Evolutionary conservation across 1,139 yeast species (phyloP).

Genomic region (Scheffersomyces cryptocercus): DNA sequence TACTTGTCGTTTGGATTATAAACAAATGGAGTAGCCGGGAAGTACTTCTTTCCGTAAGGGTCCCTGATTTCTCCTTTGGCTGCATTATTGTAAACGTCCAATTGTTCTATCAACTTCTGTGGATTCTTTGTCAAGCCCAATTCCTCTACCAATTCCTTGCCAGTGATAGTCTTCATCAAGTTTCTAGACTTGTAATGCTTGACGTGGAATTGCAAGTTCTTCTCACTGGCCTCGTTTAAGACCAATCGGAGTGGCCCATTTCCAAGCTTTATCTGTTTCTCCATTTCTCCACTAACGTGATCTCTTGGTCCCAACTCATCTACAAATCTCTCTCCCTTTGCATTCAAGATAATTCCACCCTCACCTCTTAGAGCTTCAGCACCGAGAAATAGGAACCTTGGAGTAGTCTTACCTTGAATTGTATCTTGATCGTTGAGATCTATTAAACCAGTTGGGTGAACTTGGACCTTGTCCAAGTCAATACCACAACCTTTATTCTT

Average conservation of each 20-base stretch:
- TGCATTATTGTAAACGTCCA: conserved; percentile 46
- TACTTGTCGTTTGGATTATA: conserved; percentile 29
- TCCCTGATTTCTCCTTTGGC: conserved; percentile 47
- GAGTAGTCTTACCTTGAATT: conserved; percentile 37
- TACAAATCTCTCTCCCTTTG: conserved; percentile 65
- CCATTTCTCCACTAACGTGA: conserved; percentile 63
- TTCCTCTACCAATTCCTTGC: conserved; percentile 51
- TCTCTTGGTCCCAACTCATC: conserved; percentile 75
- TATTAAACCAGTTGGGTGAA: conserved; percentile 81
- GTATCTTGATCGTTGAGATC: conserved; percentile 60
- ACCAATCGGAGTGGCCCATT: conserved; percentile 55
- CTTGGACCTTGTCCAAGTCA: conserved; percentile 77
- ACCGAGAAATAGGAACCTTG: conserved; percentile 65
- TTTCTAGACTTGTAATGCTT: conserved; percentile 69
- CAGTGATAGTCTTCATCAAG: conserved; percentile 54
- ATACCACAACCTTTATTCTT: conserved; percentile 61
- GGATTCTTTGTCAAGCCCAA: conserved; percentile 30
- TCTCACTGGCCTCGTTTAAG: conserved; percentile 45
- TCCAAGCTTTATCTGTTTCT: conserved; percentile 42
- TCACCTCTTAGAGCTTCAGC: conserved; percentile 80
- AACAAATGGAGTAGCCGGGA: conserved; percentile 52
- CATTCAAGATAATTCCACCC: conserved; percentile 70
- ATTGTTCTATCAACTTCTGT: conserved; percentile 33
- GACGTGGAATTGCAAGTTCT: conserved; percentile 54
- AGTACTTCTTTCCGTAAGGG: conserved; percentile 51